These are phyloP conservation scores for Aspergillus japonicus DNA, from an alignment of 2,329 filamentous ascomycete species.

Conservation along the genomic window DNA sequence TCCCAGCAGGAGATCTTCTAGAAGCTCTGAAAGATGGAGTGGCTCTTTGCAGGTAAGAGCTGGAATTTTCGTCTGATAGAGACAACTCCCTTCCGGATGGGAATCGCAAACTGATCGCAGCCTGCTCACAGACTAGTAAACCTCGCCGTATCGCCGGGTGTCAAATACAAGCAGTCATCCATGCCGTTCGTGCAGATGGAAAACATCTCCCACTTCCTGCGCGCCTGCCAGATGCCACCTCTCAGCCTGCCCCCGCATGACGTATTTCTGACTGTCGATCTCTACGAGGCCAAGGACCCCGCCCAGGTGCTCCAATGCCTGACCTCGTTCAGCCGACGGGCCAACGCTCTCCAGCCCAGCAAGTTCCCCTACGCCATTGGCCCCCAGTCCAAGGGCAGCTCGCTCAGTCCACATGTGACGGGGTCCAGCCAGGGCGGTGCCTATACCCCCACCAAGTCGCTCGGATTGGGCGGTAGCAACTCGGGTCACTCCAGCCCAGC, in stretches of 20 bases:
- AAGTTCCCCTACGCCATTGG: conserved; percentile 76
- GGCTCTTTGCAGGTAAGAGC: conserved; percentile 79
- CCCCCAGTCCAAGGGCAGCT: conserved; percentile 59
- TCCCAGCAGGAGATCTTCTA: conserved; percentile 74
- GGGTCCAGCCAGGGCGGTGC: conserved; percentile 56
- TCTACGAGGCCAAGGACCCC: conserved; percentile 93
- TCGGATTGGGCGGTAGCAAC: conserved; percentile 54
- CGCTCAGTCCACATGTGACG: conserved; percentile 66
- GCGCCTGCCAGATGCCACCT: conserved; percentile 79
- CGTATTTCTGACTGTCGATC: conserved; percentile 92
- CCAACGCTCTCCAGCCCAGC: conserved; percentile 69
- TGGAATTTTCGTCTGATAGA: no score
- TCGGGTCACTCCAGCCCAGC: conserved; percentile 59
- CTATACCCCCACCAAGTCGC: conserved; percentile 35
- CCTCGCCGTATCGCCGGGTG: conserved; percentile 70
- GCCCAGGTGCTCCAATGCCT: conserved; percentile 94
- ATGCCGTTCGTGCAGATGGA: conserved; percentile 99
- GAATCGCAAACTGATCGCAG: conserved; percentile 18
- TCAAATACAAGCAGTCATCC: conserved; percentile 84
- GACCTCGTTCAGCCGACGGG: conserved; percentile 84
- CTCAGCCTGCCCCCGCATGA: conserved; percentile 90
- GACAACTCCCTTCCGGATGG: not conserved
- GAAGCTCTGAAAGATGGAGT: conserved; percentile 87
- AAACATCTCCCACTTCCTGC: conserved; percentile 94
- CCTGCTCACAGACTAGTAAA: conserved; percentile 68